Percentiles rank a stretch among this genome's conserved stretches.
phyloP scores from a whole-genome alignment of 108 stramenopile species.

The Cyclotella baltica region DNA sequence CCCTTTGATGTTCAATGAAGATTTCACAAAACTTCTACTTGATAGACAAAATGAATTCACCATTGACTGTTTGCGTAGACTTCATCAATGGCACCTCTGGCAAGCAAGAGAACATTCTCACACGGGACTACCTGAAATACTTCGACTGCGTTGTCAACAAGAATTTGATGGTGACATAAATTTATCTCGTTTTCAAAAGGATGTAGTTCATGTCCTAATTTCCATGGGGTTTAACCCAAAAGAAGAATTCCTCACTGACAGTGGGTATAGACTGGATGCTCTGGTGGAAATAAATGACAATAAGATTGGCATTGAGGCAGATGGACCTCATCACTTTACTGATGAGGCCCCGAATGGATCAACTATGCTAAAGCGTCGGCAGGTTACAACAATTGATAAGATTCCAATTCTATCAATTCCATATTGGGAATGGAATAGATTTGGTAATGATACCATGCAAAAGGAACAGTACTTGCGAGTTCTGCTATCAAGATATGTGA shows the following conservation, averaged over 20 bases:
- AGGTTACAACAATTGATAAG: conserved; percentile 2
- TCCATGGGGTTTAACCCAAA: conserved; percentile 10
- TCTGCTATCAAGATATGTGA: no score
- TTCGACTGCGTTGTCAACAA: background rate
- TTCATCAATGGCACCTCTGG: conserved; percentile 35
- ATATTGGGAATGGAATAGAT: conserved; percentile 30
- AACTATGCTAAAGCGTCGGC: conserved; percentile 9
- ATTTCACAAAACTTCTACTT: background rate
- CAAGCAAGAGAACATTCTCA: conserved; percentile 3
- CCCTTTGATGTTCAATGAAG: background rate
- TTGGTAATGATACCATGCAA: background rate
- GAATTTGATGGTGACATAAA: background rate
- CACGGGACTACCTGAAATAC: background rate
- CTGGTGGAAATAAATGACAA: no score
- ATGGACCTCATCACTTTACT: conserved; percentile 4
- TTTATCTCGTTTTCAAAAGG: conserved; percentile 9
- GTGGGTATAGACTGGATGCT: conserved; percentile 28
- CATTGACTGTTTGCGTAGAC: background rate
- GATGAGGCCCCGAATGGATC: background rate
- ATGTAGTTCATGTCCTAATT: background rate
- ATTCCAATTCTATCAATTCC: conserved; percentile 17
- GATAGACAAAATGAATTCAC: background rate
- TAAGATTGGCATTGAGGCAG: no score
- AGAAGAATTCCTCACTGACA: conserved; percentile 20
- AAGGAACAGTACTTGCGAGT: conserved; percentile 10